Conservation (phyloP, 1,284 basidiomycete species). For the Puccinia coronata region DNA sequence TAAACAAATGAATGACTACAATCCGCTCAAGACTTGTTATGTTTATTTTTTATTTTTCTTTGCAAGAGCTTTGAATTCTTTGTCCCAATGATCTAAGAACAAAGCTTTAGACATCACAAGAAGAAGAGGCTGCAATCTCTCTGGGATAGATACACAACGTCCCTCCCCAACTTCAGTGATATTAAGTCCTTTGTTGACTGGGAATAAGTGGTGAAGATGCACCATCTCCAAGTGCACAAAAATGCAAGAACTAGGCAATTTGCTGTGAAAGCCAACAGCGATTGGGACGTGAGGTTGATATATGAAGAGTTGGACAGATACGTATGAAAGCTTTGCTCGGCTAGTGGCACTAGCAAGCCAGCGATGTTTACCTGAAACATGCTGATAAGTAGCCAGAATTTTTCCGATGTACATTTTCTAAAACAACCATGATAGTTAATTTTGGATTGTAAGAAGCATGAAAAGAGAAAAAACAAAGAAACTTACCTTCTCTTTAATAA, state of each 20-base stretch:
- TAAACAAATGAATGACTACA: too few species aligned
- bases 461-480: background rate
- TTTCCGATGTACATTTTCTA: constrained; percentile 16
- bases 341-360: background rate
- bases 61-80: too few species aligned
- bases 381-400: background rate
- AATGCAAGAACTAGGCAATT: background rate
- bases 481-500: background rate
- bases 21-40: too few species aligned
- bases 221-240: background rate
- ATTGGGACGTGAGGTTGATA: background rate
- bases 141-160: too few species aligned
- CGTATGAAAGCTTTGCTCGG: background rate
- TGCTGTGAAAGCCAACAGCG: background rate
- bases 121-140: too few species aligned
- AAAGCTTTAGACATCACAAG: too few species aligned
- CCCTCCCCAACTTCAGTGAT: too few species aligned
- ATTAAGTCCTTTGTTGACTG: too few species aligned
- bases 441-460: background rate
- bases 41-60: too few species aligned
- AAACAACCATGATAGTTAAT: background rate
- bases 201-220: too few species aligned
- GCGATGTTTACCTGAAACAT: constrained; percentile 13
- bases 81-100: too few species aligned
- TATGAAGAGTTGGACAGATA: background rate